These are phyloP conservation scores for Albifimbria verrucaria DNA, from an alignment of 2,329 filamentous ascomycete species.

Conservation along the genomic window DNA sequence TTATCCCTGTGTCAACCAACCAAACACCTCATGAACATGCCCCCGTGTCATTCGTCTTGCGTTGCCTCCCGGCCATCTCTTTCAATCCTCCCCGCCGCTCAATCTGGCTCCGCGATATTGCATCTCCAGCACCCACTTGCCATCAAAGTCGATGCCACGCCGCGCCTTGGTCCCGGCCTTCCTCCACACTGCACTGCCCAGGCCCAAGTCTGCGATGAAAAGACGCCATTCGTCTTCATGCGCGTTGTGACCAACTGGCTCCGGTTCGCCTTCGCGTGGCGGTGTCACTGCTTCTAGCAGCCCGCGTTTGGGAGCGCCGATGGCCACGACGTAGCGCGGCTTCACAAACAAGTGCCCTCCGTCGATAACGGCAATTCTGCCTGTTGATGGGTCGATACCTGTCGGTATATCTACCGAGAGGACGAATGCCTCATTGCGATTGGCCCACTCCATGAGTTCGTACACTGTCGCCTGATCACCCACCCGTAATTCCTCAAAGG, in stretches of 20 bases:
- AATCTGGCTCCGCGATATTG: slow-evolving; percentile 33
- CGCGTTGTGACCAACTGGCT: slow-evolving; percentile 22
- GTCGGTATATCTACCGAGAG: slow-evolving; percentile 89
- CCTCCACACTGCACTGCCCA: slow-evolving; percentile 79
- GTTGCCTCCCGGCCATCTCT: background rate
- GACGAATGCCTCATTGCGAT: slow-evolving; percentile 77
- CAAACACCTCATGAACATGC: slow-evolving; percentile 16
- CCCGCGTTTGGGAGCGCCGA: slow-evolving; percentile 84
- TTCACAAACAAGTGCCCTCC: slow-evolving; percentile 76
- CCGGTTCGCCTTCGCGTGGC: slow-evolving; percentile 34
- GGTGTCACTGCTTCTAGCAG: slow-evolving; percentile 72
- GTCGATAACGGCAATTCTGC: slow-evolving; percentile 64
- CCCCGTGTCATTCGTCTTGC: background rate
- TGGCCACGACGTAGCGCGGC: slow-evolving; percentile 76
- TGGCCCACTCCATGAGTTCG: slow-evolving; percentile 90
- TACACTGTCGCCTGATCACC: slow-evolving; percentile 82
- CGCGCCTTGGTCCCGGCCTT: slow-evolving; percentile 78
- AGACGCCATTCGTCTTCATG: slow-evolving; percentile 69
- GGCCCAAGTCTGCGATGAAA: slow-evolving; percentile 82
- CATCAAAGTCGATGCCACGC: slow-evolving; percentile 84
- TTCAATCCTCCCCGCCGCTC: slow-evolving; percentile 10
- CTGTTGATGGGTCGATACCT: slow-evolving; percentile 77
- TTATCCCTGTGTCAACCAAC: background rate
- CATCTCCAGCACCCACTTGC: slow-evolving; percentile 79
- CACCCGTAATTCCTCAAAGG: slow-evolving; percentile 82